Evolutionary conservation across 2,329 filamentous ascomycete genomes (phyloP).

Genomic region (Penicillium sp.): DNA sequence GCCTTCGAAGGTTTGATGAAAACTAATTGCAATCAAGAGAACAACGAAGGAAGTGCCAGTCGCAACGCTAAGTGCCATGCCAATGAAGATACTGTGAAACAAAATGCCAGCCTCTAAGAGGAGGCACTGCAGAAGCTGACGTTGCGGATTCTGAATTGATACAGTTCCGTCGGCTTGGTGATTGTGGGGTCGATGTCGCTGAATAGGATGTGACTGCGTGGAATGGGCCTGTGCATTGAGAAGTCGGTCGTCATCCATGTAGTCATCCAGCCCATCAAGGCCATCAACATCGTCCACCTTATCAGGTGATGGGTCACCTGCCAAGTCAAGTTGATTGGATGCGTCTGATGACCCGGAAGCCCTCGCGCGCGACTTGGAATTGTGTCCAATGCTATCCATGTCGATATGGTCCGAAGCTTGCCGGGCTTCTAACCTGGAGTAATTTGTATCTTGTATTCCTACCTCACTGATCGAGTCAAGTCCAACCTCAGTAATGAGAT

Average conservation of each 20-base stretch:
- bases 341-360: constrained; percentile 21
- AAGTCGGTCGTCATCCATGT: constrained; percentile 25
- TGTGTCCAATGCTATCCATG: constrained; percentile 18
- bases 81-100: constrained; percentile 83
- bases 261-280: constrained; percentile 53
- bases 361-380: constrained; percentile 3
- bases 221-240: constrained; percentile 16
- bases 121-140: constrained; percentile 72
- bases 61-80: constrained; percentile 80
- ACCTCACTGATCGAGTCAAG: constrained; percentile 21
- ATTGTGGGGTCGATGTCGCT: constrained; percentile 17
- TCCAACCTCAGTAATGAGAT: constrained; percentile 35
- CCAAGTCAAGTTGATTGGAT: constrained; percentile 14
- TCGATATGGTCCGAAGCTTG: constrained; percentile 22
- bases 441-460: constrained; percentile 21
- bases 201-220: constrained; percentile 11
- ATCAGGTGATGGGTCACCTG: constrained; percentile 33
- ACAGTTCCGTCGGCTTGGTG: constrained; percentile 31
- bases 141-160: constrained; percentile 58
- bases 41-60: constrained; percentile 77
- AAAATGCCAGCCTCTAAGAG: constrained; percentile 80
- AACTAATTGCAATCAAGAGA: constrained; percentile 75
- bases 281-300: constrained; percentile 56
- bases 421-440: constrained; percentile 24
- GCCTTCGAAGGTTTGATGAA: constrained; percentile 87